Base-by-base conservation (phyloP, 2,329 filamentous ascomycete genomes). In the Xylariaceae sp. region DNA sequence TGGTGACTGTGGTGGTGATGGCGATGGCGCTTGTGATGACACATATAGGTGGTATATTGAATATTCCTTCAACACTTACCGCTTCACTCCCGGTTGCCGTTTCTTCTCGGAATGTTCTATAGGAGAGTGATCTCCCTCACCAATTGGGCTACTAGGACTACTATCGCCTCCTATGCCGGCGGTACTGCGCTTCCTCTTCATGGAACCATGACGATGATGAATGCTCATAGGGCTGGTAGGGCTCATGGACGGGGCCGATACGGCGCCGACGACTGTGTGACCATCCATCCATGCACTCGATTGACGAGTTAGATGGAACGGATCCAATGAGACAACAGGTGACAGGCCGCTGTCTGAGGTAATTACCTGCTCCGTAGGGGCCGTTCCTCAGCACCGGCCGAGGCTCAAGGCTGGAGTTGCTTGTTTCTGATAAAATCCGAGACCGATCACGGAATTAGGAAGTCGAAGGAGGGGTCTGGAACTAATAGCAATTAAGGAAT, bases 31-130 rank as follows among this genome's bases (percentile, higher is more conserved):
- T 37, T 4, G 32, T 37, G 32, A 37, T 37, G 32, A 37, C 32
- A 37, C 32, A 37, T 37, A 10, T 16, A 37, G 3, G 14, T 37
- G 10, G n/a, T 29, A 29, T 29, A 29, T 42, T 42, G n/a, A 7
- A 43, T 43, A 43, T 43, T 10, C 18, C 18, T 20, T 43, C 37
- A 4, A 60, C 60, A 60, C 60, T 19, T 60, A 62, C 60, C 90
- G 82, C 77, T 93, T 91, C 47, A 89, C 86, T 52, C 86, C 86
- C 21, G 86, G 86, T 63, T 87, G 84, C 58, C 85, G 80, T 73
- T 85, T 85, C 74, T 83, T 84, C 66, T 86, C 83, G 45, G 78
- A n/a, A n/a, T n/a, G 73, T 50, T 82, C 79, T 47, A 77, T 75
- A 48, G 77, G 71, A 53, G 85, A 79, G 23, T 85, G 83, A 56